Conservation (phyloP, 768 basidiomycete species). For the Rhodotorula diobovata region DNA sequence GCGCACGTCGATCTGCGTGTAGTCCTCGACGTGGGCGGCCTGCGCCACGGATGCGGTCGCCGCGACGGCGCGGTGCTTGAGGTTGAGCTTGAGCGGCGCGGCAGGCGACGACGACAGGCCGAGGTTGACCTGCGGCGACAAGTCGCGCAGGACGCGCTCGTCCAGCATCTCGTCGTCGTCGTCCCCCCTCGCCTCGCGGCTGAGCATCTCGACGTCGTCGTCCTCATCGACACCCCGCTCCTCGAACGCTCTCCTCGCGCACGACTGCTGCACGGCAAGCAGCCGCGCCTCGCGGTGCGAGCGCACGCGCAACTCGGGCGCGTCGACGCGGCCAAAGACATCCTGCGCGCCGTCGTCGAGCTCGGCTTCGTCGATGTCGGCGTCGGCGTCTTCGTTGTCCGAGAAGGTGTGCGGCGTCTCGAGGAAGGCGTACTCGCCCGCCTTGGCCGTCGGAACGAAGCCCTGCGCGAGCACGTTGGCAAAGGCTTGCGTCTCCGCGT, state of each 20-base stretch:
- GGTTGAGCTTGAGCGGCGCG: slow-evolving; percentile 8
- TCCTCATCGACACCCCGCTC: too few species aligned
- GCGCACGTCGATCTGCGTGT: slow-evolving; percentile 17
- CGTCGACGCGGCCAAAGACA: slow-evolving; percentile 1
- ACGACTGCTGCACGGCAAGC: background rate
- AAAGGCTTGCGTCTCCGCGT: slow-evolving; percentile 31
- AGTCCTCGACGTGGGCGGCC: slow-evolving; percentile 2
- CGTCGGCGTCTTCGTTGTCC: background rate
- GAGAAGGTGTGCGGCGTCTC: background rate
- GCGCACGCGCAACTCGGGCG: background rate
- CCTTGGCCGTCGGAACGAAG: background rate
- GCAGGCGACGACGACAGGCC: slow-evolving; percentile 17
- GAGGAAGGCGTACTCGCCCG: slow-evolving; percentile 2
- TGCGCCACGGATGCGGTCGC: background rate
- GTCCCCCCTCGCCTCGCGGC: background rate
- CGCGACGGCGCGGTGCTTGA: slow-evolving; percentile 3
- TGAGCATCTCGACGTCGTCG: background rate
- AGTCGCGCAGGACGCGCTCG: background rate
- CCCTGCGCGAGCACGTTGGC: background rate
- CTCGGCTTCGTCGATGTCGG: background rate
- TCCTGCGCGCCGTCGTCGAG: background rate
- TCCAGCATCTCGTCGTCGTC: background rate
- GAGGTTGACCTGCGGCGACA: background rate
- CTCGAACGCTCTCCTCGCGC: background rate
- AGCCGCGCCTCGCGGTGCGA: background rate